Evolutionary conservation across 75 land plant genomes (phyloP).

Genomic region (Pinus tabuliformis): DNA sequence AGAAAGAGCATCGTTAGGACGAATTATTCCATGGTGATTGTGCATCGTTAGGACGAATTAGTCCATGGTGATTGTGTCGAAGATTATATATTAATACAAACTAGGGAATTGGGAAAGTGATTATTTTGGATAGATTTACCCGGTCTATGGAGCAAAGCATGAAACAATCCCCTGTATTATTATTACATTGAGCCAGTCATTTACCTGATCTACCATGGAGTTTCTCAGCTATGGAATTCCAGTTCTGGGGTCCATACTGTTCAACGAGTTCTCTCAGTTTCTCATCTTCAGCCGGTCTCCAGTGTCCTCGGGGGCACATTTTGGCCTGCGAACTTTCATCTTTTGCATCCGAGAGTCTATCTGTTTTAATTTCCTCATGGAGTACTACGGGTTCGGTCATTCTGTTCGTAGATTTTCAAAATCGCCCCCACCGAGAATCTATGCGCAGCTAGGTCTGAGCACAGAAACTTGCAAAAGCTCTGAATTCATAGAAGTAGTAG

Average conservation of each 20-base stretch:
- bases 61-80: no score
- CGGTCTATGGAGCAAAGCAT: no score
- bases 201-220: slow-evolving; percentile 57
- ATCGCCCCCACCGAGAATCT: not conserved
- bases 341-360: not conserved
- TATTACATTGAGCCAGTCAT: no score
- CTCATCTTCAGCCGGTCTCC: slow-evolving; percentile 52
- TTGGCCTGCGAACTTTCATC: not conserved
- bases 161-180: no score
- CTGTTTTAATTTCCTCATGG: not conserved
- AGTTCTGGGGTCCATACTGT: slow-evolving; percentile 51
- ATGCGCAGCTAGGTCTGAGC: not conserved
- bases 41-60: no score
- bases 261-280: slow-evolving; percentile 48
- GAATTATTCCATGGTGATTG: no score
- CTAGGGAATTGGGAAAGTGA: no score
- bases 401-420: not conserved
- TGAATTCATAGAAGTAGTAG: not conserved
- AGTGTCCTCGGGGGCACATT: slow-evolving; percentile 35
- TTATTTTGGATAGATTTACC: no score
- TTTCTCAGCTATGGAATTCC: slow-evolving; percentile 58
- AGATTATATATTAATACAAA: no score
- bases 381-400: not conserved
- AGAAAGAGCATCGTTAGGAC: no score
- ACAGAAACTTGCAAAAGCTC: not conserved